These are phyloP conservation scores for Mucor sp. DNA, from an alignment of 371 early-diverging fungal species.

Conservation along the genomic window DNA sequence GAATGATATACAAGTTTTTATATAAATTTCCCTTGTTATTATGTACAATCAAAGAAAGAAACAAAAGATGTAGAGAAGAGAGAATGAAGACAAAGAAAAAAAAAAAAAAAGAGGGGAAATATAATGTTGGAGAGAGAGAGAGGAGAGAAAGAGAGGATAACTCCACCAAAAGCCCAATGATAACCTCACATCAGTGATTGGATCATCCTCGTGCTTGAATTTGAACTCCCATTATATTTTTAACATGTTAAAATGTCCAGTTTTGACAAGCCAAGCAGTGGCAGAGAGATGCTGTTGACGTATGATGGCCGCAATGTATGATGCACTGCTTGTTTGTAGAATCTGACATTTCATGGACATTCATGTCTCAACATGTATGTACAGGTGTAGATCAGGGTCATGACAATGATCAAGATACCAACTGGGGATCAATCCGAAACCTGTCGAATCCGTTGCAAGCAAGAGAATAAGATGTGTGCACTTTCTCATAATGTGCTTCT, in stretches of 20 bases:
- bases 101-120: slow-evolving; percentile 1
- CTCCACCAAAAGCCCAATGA: neutral
- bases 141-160: neutral
- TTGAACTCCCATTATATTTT: slow-evolving; percentile 18
- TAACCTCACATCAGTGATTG: slow-evolving; percentile 19
- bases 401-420: too few relatives aligned
- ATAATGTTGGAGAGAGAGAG: neutral
- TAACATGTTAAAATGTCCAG: neutral
- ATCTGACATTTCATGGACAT: too few relatives aligned
- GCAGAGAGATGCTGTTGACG: too few relatives aligned
- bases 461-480: too few relatives aligned
- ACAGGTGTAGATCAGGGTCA: too few relatives aligned
- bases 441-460: too few relatives aligned
- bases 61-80: neutral
- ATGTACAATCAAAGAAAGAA: neutral
- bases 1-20: neutral
- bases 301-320: too few relatives aligned
- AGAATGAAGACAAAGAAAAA: neutral
- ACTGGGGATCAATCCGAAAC: too few relatives aligned
- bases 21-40: neutral
- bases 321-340: too few relatives aligned
- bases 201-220: slow-evolving; percentile 18
- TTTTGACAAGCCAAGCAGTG: too few relatives aligned
- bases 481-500: too few relatives aligned
- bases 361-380: too few relatives aligned